Conservation (phyloP, 352 stramenopile genomes). For the Globisporangium paroecandrum region DNA sequence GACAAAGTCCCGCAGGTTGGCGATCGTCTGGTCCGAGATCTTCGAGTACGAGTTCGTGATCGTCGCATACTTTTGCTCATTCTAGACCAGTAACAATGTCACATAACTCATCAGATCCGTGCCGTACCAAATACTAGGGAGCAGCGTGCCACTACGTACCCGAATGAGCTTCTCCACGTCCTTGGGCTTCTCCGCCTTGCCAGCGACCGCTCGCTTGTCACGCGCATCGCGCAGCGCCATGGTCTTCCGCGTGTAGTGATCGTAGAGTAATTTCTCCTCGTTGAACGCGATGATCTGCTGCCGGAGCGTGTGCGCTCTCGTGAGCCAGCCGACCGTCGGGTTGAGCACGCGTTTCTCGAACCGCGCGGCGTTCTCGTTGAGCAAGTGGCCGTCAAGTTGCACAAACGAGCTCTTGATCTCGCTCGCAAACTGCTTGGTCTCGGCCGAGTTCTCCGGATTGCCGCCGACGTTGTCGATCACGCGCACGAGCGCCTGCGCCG, state of each 20-base stretch:
- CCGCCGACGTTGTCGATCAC: slow-evolving; percentile 51
- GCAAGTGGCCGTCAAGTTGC: slow-evolving; percentile 53
- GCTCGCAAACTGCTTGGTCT: slow-evolving; percentile 62
- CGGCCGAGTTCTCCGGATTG: slow-evolving; percentile 31
- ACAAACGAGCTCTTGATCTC: slow-evolving; percentile 61
- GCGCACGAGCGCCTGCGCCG: slow-evolving; percentile 47
- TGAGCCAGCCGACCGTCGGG: slow-evolving; percentile 54
- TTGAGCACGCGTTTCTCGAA: slow-evolving; percentile 67
- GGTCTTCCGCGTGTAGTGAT: slow-evolving; percentile 83
- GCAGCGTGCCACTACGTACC: slow-evolving; percentile 17
- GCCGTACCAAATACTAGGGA: not conserved
- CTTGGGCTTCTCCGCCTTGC: slow-evolving; percentile 68
- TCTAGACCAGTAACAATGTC: slow-evolving; percentile 19
- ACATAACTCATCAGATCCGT: not conserved
- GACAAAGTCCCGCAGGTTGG: slow-evolving; percentile 59
- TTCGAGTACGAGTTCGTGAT: slow-evolving; percentile 68
- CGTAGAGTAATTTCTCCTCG: slow-evolving; percentile 65
- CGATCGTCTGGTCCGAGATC: slow-evolving; percentile 55
- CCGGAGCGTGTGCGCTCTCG: slow-evolving; percentile 38
- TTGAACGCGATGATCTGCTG: slow-evolving; percentile 48
- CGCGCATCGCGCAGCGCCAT: slow-evolving; percentile 52
- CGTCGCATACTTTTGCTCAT: slow-evolving; percentile 74
- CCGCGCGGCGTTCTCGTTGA: slow-evolving; percentile 40
- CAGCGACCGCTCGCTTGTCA: slow-evolving; percentile 47
- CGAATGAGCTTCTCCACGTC: slow-evolving; percentile 76